Percentiles rank a stretch among this genome's conserved stretches.
These are phyloP conservation scores for Erucastrum elatum DNA, from an alignment of 345 rosid genomes.

Conservation along the genomic window DNA sequence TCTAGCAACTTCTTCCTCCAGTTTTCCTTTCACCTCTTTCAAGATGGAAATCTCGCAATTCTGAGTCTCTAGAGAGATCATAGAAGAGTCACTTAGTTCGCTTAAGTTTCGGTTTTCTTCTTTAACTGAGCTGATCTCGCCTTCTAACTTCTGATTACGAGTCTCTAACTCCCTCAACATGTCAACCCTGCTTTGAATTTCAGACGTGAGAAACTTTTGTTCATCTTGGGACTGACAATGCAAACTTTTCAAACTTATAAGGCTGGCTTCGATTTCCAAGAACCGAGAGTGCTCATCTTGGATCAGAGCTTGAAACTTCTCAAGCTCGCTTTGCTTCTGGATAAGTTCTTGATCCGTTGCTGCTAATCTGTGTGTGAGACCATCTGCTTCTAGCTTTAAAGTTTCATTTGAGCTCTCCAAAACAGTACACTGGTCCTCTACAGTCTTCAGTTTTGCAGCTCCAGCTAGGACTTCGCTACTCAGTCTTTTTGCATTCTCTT, in stretches of 20 bases:
- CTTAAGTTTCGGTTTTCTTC: slow-evolving; percentile 54
- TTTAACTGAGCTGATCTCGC: slow-evolving; percentile 50
- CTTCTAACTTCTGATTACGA: slow-evolving; percentile 55
- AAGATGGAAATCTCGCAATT: slow-evolving; percentile 54
- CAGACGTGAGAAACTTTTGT: slow-evolving; percentile 64
- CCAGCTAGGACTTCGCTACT: slow-evolving; percentile 58
- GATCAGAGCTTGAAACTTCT: slow-evolving; percentile 52
- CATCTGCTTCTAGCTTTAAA: slow-evolving; percentile 68
- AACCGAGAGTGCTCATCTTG: slow-evolving; percentile 68
- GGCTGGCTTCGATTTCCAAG: slow-evolving; percentile 58
- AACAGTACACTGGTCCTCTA: slow-evolving; percentile 54
- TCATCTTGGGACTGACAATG: slow-evolving; percentile 60
- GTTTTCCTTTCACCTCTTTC: slow-evolving; percentile 68
- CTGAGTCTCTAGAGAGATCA: slow-evolving; percentile 46
- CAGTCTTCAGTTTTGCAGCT: slow-evolving; percentile 55
- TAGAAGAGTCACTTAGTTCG: slow-evolving; percentile 52
- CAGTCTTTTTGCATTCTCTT: slow-evolving; percentile 57
- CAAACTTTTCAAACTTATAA: slow-evolving; percentile 52
- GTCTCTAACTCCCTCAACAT: slow-evolving; percentile 56
- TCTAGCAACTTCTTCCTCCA: slow-evolving; percentile 66
- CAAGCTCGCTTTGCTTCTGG: slow-evolving; percentile 64
- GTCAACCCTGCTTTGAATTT: slow-evolving; percentile 60
- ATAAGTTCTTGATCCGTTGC: slow-evolving; percentile 67
- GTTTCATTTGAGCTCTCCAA: slow-evolving; percentile 67
- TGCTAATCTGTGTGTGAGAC: slow-evolving; percentile 55